A percentile compares a stretch with the other conserved stretches of the same genome.
phyloP scores from a whole-genome alignment of 805 yeast species.

The Komagataella pseudopastoris region DNA sequence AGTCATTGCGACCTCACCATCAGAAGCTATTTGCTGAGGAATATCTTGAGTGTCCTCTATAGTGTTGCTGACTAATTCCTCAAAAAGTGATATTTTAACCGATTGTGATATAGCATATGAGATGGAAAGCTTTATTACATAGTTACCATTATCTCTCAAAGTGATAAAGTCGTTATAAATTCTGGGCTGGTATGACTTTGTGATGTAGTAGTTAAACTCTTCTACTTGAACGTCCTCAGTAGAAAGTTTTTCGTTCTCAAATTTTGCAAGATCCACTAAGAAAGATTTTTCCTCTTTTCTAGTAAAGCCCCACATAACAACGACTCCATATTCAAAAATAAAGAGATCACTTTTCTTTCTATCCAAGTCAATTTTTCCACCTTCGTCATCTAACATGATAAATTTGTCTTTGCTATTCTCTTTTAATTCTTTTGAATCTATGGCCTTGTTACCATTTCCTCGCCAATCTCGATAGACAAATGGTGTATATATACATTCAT shows the following conservation, averaged over 20 bases:
- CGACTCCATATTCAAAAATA: slow-evolving; percentile 93
- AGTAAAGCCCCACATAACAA: slow-evolving; percentile 92
- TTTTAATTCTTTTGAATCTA: slow-evolving; percentile 9
- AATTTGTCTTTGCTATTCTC: slow-evolving; percentile 16
- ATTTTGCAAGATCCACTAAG: slow-evolving; percentile 72
- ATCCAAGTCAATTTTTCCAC: slow-evolving; percentile 87
- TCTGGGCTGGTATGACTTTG: slow-evolving; percentile 89
- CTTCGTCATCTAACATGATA: slow-evolving; percentile 79
- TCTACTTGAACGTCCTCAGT: slow-evolving; percentile 88
- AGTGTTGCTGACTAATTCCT: slow-evolving; percentile 91
- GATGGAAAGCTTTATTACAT: slow-evolving; percentile 83
- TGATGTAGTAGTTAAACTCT: slow-evolving; percentile 89
- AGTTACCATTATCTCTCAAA: slow-evolving; percentile 75
- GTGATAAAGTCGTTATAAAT: slow-evolving; percentile 93
- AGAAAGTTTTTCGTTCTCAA: slow-evolving; percentile 84
- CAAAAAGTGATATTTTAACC: slow-evolving; percentile 89
- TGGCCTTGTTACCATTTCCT: slow-evolving; percentile 15
- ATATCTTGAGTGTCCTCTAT: slow-evolving; percentile 96
- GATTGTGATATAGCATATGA: slow-evolving; percentile 95
- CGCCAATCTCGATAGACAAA: slow-evolving; percentile 76
- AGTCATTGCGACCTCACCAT: slow-evolving; percentile 91
- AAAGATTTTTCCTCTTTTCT: slow-evolving; percentile 74
- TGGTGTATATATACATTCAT: slow-evolving; percentile 91
- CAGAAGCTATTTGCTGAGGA: slow-evolving; percentile 88
- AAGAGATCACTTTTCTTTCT: slow-evolving; percentile 68